Percentiles rank a stretch among this genome's conserved stretches.
Evolutionary conservation across 345 rosid species (phyloP).

Genomic region (Cardamine chenopodiifolia): DNA sequence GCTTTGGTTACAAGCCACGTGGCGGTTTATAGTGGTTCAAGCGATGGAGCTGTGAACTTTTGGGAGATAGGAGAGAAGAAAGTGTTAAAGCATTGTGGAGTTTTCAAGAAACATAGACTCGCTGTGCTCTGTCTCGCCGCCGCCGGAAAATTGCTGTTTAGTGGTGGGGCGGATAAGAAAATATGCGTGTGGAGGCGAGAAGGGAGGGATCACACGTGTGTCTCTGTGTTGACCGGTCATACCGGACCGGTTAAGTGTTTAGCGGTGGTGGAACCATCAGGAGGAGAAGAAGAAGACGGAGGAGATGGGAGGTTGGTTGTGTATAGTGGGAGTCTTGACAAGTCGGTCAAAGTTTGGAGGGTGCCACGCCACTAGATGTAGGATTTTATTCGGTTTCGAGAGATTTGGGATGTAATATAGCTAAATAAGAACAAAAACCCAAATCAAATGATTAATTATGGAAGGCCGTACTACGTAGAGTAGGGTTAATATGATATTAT

Average conservation of each 20-base stretch:
- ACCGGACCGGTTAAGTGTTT: constrained; percentile 90
- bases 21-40: constrained; percentile 76
- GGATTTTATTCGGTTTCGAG: background rate
- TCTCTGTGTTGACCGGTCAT: constrained; percentile 84
- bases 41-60: constrained; percentile 82
- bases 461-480: background rate
- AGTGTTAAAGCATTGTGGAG: constrained; percentile 67
- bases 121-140: constrained; percentile 60
- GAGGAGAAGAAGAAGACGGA: constrained; percentile 28
- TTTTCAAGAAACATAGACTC: constrained; percentile 61
- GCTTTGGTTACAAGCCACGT: constrained; percentile 58
- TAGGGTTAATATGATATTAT: background rate
- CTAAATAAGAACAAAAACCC: constrained; percentile 25
- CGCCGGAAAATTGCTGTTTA: constrained; percentile 60
- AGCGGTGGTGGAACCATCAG: constrained; percentile 57
- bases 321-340: constrained; percentile 91
- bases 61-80: constrained; percentile 82
- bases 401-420: constrained; percentile 17
- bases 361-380: constrained; percentile 47
- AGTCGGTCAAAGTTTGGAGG: constrained; percentile 96
- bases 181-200: constrained; percentile 80
- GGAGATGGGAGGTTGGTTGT: constrained; percentile 64
- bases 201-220: constrained; percentile 64
- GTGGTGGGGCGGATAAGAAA: constrained; percentile 93
- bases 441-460: constrained; percentile 21